Percentiles rank a stretch among this genome's conserved stretches.
Conservation (phyloP, 2,329 filamentous ascomycete genomes). For the Parascedosporium putredinis region DNA sequence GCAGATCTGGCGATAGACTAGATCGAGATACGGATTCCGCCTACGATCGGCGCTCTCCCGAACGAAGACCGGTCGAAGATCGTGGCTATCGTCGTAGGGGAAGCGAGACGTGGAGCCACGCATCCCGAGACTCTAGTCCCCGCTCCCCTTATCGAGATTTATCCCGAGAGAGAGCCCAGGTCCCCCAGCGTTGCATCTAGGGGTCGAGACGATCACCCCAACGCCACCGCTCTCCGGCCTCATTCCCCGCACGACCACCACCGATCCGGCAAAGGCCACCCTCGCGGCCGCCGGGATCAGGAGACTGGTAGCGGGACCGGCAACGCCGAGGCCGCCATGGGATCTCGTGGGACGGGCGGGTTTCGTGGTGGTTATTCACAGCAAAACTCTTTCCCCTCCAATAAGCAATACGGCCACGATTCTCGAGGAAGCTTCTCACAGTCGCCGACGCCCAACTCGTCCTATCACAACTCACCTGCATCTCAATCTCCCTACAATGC, state of each 20-base stretch:
- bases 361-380: constrained; percentile 4
- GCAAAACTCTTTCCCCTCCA: constrained; percentile 21
- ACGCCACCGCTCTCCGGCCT: constrained; percentile 9
- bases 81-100: not conserved
- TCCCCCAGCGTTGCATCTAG: constrained; percentile 12
- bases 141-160: not conserved
- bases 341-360: constrained; percentile 24
- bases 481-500: constrained; percentile 32
- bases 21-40: not conserved
- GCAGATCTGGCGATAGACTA: constrained; percentile 1
- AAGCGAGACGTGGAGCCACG: not conserved
- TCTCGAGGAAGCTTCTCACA: constrained; percentile 24
- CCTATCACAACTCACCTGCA: constrained; percentile 33
- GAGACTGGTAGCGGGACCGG: constrained; percentile 32
- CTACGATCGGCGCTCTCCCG: not conserved
- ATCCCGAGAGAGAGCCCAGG: constrained; percentile 10
- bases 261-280: constrained; percentile 22
- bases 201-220: constrained; percentile 11
- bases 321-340: constrained; percentile 41
- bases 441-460: constrained; percentile 31
- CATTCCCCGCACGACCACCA: constrained; percentile 15
- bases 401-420: constrained; percentile 26
- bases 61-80: not conserved
- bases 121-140: constrained; percentile 1
- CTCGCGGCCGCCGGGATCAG: constrained; percentile 27